Conservation (phyloP, 176 grass and related monocot species). For the Eleusine coracana region DNA sequence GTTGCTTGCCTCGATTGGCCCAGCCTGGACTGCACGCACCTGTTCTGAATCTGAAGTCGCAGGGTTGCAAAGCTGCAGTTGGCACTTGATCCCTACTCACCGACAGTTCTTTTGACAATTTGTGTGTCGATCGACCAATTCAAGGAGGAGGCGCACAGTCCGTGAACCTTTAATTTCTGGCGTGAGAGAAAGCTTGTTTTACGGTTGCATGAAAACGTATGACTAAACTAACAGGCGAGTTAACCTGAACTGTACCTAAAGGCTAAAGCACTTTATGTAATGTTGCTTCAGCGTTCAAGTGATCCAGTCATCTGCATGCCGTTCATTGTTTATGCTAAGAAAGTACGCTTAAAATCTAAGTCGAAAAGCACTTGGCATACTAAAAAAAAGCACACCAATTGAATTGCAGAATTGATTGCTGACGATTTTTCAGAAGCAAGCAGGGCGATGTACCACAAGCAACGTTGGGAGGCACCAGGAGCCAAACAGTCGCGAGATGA, state of each 20-base stretch:
- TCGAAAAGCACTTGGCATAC: not conserved
- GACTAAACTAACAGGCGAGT: not conserved
- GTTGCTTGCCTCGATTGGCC: not conserved
- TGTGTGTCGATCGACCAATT: not conserved
- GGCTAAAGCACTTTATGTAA: not conserved
- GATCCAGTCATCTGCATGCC: constrained; percentile 22
- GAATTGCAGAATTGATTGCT: not conserved
- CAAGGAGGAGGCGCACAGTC: not conserved
- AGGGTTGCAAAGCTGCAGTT: not conserved
- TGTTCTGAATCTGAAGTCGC: not conserved
- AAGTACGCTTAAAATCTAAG: constrained; percentile 27
- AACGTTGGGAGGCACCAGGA: constrained; percentile 29
- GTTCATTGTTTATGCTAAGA: constrained; percentile 6
- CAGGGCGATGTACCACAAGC: constrained; percentile 22
- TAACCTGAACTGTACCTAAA: constrained; percentile 5
- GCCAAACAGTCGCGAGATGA: constrained; percentile 23
- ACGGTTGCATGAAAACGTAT: not conserved
- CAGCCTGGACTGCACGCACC: constrained; percentile 37
- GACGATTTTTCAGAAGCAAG: constrained; percentile 22
- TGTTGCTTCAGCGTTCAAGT: not conserved
- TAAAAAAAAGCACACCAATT: not conserved
- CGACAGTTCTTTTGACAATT: not conserved
- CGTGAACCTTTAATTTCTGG: not conserved
- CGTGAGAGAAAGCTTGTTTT: not conserved
- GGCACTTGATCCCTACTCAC: constrained; percentile 1